Conservation (phyloP, 139 green algal genomes). For the Pseudopediastrum boryanum region DNA sequence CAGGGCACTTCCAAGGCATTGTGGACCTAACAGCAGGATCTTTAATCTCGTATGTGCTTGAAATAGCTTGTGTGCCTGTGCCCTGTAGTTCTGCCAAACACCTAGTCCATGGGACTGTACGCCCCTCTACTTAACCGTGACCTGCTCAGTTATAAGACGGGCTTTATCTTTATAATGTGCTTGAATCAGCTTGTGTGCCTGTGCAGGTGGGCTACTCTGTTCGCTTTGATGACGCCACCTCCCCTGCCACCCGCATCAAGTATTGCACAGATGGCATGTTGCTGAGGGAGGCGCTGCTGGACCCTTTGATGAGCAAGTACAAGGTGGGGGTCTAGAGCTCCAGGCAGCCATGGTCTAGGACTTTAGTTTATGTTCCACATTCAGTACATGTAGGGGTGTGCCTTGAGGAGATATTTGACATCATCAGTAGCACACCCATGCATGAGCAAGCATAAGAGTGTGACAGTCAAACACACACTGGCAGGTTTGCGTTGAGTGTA, state of each 20-base stretch:
- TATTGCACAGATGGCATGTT: slow-evolving; percentile 98
- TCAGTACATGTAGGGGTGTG: no score
- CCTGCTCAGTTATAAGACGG: background rate
- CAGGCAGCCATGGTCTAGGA: no score
- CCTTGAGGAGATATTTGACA: no score
- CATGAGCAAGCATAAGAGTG: no score
- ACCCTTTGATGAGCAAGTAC: slow-evolving; percentile 81
- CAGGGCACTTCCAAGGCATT: no score
- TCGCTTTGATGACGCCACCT: slow-evolving; percentile 84
- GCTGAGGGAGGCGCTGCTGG: slow-evolving; percentile 89
- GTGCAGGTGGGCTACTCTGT: slow-evolving; percentile 88
- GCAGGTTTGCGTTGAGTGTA: no score
- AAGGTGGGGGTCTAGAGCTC: no score
- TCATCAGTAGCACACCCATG: no score
- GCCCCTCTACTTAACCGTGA: background rate
- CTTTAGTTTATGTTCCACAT: no score
- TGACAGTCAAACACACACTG: no score
- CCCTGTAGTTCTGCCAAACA: background rate
- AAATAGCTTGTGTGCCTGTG: background rate
- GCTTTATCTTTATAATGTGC: background rate
- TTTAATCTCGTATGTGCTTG: background rate
- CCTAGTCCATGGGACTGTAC: background rate
- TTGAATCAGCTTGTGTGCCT: background rate
- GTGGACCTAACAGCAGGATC: background rate
- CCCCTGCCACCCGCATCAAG: slow-evolving; percentile 65